phyloP scores from a whole-genome alignment of 257 asterid genomes.

The Solanum gandarillasii region DNA sequence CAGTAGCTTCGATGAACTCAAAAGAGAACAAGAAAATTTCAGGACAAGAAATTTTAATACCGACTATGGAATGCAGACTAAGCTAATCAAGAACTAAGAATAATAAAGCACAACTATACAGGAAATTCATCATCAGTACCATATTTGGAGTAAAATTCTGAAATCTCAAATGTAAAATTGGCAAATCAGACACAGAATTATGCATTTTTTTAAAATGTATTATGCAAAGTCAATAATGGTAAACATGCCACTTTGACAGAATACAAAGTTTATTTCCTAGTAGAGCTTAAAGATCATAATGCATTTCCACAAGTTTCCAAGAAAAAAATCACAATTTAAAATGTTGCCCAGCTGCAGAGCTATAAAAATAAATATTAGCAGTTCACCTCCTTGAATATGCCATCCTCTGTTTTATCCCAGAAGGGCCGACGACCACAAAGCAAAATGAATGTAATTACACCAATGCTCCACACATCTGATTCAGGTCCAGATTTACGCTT shows the following conservation, averaged over 20 bases:
- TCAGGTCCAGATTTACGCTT: constrained; percentile 66
- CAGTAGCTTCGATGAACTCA: not conserved
- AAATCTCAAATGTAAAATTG: not conserved
- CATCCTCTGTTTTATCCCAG: constrained; percentile 72
- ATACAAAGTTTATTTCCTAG: not conserved
- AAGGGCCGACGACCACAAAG: constrained; percentile 80
- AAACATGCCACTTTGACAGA: not conserved
- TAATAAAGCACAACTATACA: not conserved
- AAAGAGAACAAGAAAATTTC: not conserved
- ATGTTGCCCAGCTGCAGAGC: not conserved
- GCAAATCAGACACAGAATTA: not conserved
- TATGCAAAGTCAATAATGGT: not conserved
- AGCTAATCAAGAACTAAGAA: not conserved
- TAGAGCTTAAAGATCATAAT: not conserved
- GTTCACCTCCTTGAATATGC: constrained; percentile 43
- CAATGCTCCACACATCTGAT: constrained; percentile 84
- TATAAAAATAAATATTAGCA: not conserved
- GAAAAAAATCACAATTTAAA: not conserved
- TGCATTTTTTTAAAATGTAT: not conserved
- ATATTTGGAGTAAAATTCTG: not conserved
- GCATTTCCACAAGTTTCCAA: not conserved
- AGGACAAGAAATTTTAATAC: not conserved
- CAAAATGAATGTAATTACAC: constrained; percentile 71
- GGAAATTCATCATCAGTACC: not conserved
- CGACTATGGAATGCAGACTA: not conserved